Evolutionary conservation across 345 rosid species (phyloP), one percentile per base, ranked within the genome.

Genomic region (Brassica juncea): DNA sequence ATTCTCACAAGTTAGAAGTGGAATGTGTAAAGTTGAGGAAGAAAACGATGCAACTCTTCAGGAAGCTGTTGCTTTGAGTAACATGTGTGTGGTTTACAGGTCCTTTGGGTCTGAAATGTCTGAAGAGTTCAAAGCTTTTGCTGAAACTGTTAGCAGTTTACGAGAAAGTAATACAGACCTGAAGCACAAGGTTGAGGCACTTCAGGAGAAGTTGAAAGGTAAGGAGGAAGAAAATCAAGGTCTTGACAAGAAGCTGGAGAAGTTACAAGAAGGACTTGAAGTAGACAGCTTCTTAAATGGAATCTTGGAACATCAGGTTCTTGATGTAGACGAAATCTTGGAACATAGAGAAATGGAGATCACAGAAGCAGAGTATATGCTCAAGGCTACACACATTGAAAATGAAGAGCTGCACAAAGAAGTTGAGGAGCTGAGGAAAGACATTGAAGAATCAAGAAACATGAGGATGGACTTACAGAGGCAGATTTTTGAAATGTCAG

Each of bases 391-490:
- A 4, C 80, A 82, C 66, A 81, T 21, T 81, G 71, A 74, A 77
- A 92, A 84, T 70, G 78, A 76, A 32, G 94, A 88, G 58, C 77
- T 91, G 59, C 57, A 82, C 71, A 82, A 71, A 75, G 85, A 82
- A n/a, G 82, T 89, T 42, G 93, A 90, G 83, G 91, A 83, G 62
- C 87, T 91, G 81, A 86, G 77, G 80, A 85, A 66, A 77, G 89
- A 84, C 31, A 85, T 81, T 31, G 81, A 90, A 57, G 87, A 81
- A 74, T 86, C 88, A 34, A 86, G 84, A 83, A 32, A 66, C 25
- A 61, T 39, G 34, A 85, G 75, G 61, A 77, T 19, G 74, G 77
- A 66, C 31, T 71, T 86, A 12, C 81, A 88, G 76, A 87, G 76
- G 82, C 84, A 73, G 77, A 37, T 87, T 39, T 64, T 67, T 6